Conservation (phyloP, 2,329 filamentous ascomycete genomes). For the Claviceps sp. region DNA sequence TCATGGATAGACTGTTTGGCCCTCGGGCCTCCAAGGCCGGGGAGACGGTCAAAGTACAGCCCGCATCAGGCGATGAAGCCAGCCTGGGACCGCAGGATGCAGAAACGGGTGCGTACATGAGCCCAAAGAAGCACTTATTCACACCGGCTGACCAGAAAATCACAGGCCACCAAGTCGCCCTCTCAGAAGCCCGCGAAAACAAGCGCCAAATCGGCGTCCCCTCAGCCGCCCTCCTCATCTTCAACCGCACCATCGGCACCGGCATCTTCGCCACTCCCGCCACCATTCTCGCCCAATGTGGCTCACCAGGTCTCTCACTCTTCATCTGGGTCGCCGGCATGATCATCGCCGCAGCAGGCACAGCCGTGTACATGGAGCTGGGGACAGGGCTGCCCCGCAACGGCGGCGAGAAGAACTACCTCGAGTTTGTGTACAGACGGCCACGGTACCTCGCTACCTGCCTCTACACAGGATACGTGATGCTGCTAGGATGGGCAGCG, state of each 20-base stretch:
- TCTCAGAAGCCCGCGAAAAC: slow-evolving; percentile 28
- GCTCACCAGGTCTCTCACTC: slow-evolving; percentile 47
- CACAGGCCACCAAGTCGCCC: background rate
- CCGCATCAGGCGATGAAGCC: slow-evolving; percentile 1
- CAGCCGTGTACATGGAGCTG: slow-evolving; percentile 53
- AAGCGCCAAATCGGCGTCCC: slow-evolving; percentile 42
- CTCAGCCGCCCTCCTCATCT: slow-evolving; percentile 44
- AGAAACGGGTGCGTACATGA: slow-evolving; percentile 5
- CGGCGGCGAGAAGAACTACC: slow-evolving; percentile 54
- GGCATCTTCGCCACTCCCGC: slow-evolving; percentile 53
- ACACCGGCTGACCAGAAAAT: background rate
- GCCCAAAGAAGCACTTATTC: too few relatives aligned
- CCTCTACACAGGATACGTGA: slow-evolving; percentile 46
- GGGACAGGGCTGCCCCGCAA: slow-evolving; percentile 51
- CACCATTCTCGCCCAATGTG: slow-evolving; percentile 41
- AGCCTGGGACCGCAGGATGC: slow-evolving; percentile 3
- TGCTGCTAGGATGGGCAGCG: slow-evolving; percentile 52
- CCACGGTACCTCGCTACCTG: slow-evolving; percentile 48
- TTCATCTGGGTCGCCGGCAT: slow-evolving; percentile 51
- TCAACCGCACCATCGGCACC: slow-evolving; percentile 53
- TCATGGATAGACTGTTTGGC: background rate
- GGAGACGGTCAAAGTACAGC: slow-evolving; percentile 2
- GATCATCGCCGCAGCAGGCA: slow-evolving; percentile 47
- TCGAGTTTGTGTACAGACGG: slow-evolving; percentile 48
- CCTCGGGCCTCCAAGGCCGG: slow-evolving; percentile 2